A percentile compares a stretch with the other conserved stretches of the same genome.
Evolutionary conservation across 2,329 filamentous ascomycete species (phyloP).

Genomic region (Pseudogymnoascus sp.): DNA sequence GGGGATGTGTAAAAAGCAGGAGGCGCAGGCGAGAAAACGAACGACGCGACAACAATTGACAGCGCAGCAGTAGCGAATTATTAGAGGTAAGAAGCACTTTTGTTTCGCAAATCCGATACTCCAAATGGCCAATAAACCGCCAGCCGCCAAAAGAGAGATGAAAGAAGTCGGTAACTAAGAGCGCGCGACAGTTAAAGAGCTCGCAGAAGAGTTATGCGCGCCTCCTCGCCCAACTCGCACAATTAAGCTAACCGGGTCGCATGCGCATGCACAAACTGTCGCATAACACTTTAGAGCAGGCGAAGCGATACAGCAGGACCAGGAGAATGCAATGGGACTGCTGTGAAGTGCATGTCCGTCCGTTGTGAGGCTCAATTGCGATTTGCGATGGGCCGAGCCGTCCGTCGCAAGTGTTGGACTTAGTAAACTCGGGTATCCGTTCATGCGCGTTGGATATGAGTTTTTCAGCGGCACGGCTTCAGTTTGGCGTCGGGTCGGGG

Average conservation of each 20-base stretch:
- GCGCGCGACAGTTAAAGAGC: background rate
- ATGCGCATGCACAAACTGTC: conserved; percentile 2
- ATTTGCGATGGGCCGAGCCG: conserved; percentile 3
- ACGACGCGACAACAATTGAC: background rate
- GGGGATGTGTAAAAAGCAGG: conserved; percentile 8
- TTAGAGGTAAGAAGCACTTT: background rate
- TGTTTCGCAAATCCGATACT: background rate
- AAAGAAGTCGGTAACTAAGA: background rate
- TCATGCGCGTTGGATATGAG: conserved; percentile 1
- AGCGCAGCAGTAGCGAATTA: conserved; percentile 1
- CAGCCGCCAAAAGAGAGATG: background rate
- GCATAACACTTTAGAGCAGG: background rate
- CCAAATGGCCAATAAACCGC: conserved; percentile 6
- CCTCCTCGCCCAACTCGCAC: background rate
- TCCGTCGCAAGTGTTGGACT: background rate
- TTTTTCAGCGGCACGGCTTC: background rate
- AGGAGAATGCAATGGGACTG: background rate
- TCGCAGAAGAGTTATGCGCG: background rate
- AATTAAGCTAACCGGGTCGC: conserved; percentile 1
- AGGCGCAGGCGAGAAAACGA: conserved; percentile 8
- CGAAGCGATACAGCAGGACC: background rate
- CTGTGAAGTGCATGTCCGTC: background rate
- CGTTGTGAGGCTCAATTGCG: background rate
- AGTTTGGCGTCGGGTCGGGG: background rate
- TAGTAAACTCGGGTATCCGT: conserved; percentile 2